Base-by-base conservation (phyloP, 225 moss, liverwort and hornwort genomes). In the Antitrichia curtipendula region DNA sequence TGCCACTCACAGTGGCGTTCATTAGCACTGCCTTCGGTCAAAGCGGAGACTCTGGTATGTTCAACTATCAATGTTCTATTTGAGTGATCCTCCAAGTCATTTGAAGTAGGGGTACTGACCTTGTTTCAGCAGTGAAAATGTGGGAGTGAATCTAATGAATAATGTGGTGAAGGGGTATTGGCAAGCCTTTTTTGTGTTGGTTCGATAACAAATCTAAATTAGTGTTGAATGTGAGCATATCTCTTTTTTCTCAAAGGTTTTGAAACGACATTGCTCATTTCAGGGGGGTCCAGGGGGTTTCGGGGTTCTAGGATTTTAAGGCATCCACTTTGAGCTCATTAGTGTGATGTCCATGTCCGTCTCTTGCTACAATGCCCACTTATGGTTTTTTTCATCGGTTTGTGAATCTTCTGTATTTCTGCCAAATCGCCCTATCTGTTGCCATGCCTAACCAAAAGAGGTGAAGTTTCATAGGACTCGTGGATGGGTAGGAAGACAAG, bases 1-100 rank as follows among this genome's bases (percentile, higher is more conserved):
- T 96, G 78, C 95, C 95, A 10, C 62, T 96, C 74, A 88, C 88
- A 32, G 73, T 92, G 38, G 96, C 93, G 52, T 93, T 95, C 76
- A 65, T 93, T 38, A 90, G 91, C 78, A 87, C 88, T 50, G 41
- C 86, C 74, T 40, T 92, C 34, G 88, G 91, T 85, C 94, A 91
- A 59, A 84, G 90, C 72, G 94, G 88, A 57, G 95, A 95, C 66
- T 88, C 66, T 36, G 94, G 96, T 96, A 79, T 79, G 90, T 82
- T 41, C 79, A 32, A 78, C 32, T 45, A 68, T 21, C 19, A 57
- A 57, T 23, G 57, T 47, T 78, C 45, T 25, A 36, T 57, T 56
- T 65, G 54, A 77, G 54, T 77, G 41, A 38, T 76, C 76, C 62
- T 85, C 57, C 43, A 45, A 74, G 24, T 28, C 74, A 41, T 47